Percentiles rank a stretch among this genome's conserved stretches.
Evolutionary conservation across 2,329 filamentous ascomycete genomes (phyloP).

Genomic region (Metarhizium sp.): DNA sequence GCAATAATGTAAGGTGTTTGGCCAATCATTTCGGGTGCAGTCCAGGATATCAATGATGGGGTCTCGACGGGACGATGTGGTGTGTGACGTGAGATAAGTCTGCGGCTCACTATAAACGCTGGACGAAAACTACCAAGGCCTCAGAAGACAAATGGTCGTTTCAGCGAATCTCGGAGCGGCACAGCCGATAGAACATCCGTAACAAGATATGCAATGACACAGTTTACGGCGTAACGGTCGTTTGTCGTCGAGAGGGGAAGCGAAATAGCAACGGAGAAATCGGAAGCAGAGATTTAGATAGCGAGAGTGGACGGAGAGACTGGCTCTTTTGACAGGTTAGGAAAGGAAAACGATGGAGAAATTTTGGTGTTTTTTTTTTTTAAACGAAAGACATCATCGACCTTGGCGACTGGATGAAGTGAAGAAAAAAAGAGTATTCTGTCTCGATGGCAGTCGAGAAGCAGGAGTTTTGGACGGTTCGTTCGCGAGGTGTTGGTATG

Average conservation of each 20-base stretch:
- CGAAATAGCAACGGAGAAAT: neutral
- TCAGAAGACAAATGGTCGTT: neutral
- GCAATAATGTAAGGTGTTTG: constrained; percentile 8
- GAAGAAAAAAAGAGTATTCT: constrained; percentile 9
- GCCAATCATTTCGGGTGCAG: constrained; percentile 6
- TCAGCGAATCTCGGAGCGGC: neutral
- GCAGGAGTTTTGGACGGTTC: constrained; percentile 6
- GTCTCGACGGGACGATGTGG: neutral
- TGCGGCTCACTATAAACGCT: neutral
- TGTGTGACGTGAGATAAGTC: neutral
- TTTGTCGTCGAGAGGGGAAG: neutral
- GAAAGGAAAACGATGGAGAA: constrained; percentile 9
- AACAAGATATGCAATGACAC: neutral
- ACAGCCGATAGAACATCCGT: neutral
- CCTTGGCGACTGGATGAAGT: constrained; percentile 8
- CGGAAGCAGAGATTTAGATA: constrained; percentile 5
- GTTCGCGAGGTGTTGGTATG: constrained; percentile 3
- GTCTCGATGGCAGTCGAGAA: constrained; percentile 4
- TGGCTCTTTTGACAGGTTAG: constrained; percentile 10
- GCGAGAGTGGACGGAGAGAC: constrained; percentile 15
- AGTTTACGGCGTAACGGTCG: neutral
- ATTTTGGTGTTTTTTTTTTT: constrained; percentile 8
- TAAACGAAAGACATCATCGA: constrained; percentile 27
- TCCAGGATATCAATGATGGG: constrained; percentile 9
- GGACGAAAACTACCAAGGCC: neutral